phyloP scores from a whole-genome alignment of 805 yeast species.

The Saccharomyces mikatae region DNA sequence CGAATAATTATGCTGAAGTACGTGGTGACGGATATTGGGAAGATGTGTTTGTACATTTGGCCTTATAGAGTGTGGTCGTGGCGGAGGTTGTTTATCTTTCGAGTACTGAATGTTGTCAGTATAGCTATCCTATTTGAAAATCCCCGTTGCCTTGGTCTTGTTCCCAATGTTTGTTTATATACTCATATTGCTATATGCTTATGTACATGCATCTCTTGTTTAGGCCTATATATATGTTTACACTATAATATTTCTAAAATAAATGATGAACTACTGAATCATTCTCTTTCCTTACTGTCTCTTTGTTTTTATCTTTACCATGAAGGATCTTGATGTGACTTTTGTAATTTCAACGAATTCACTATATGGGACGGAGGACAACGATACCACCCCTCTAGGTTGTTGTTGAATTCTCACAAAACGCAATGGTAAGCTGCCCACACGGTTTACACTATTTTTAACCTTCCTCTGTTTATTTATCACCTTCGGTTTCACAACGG shows the following conservation, averaged over 20 bases:
- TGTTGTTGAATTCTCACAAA: conserved; percentile 35
- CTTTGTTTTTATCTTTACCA: conserved; percentile 16
- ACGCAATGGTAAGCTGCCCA: conserved; percentile 31
- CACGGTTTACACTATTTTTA: conserved; percentile 16
- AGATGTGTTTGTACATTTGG: background rate
- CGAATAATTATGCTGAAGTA: background rate
- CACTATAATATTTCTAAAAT: background rate
- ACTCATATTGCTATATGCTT: background rate
- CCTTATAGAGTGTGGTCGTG: background rate
- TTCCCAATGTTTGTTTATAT: background rate
- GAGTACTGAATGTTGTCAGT: background rate
- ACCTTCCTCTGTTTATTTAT: conserved; percentile 6
- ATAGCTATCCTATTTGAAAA: background rate
- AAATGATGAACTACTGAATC: too few relatives aligned
- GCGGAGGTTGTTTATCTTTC: background rate
- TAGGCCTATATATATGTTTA: background rate
- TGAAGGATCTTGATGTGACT: conserved; percentile 25
- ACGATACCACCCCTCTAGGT: conserved; percentile 29
- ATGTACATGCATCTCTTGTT: background rate
- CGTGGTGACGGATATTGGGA: background rate
- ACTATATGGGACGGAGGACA: conserved; percentile 39
- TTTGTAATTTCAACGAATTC: conserved; percentile 20
- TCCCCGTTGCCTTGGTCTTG: background rate
- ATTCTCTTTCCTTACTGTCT: background rate
- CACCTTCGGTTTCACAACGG: background rate